phyloP scores from a whole-genome alignment of 345 rosid genomes.

The Rhodamnia rubescens region DNA sequence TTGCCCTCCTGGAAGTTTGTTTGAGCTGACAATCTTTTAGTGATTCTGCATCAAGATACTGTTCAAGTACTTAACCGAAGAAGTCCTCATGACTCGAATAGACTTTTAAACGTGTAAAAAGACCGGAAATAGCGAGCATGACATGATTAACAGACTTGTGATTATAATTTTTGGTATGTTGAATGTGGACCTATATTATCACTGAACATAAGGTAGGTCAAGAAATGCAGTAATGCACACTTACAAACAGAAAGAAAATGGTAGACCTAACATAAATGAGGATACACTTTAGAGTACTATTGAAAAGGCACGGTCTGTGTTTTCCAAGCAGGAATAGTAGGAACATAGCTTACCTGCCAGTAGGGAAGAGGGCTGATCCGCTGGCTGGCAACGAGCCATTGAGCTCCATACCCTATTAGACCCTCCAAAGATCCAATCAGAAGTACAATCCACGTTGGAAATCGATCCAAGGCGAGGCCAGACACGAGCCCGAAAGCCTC shows the following conservation, averaged over 20 bases:
- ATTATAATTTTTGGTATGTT: too few species aligned
- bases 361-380: slow-evolving; percentile 38
- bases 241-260: background rate
- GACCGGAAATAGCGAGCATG: too few species aligned
- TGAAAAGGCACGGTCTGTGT: background rate
- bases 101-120: too few species aligned
- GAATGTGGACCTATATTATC: too few species aligned
- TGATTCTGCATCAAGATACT: too few species aligned
- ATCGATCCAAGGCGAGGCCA: slow-evolving; percentile 40
- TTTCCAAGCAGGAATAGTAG: background rate
- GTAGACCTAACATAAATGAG: background rate
- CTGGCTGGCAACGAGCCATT: slow-evolving; percentile 61
- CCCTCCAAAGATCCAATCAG: slow-evolving; percentile 41
- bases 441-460: slow-evolving; percentile 31
- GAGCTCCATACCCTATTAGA: slow-evolving; percentile 48
- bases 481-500: slow-evolving; percentile 58
- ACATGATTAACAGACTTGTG: too few species aligned
- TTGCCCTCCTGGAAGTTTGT: too few species aligned
- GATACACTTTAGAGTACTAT: background rate
- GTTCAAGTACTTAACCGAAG: too few species aligned
- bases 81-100: too few species aligned
- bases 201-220: background rate
- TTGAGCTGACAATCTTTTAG: too few species aligned
- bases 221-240: background rate
- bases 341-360: slow-evolving; percentile 35